These are phyloP conservation scores for Ceratocystis diversiconidia DNA, from an alignment of 2,329 filamentous ascomycete species.

Conservation along the genomic window DNA sequence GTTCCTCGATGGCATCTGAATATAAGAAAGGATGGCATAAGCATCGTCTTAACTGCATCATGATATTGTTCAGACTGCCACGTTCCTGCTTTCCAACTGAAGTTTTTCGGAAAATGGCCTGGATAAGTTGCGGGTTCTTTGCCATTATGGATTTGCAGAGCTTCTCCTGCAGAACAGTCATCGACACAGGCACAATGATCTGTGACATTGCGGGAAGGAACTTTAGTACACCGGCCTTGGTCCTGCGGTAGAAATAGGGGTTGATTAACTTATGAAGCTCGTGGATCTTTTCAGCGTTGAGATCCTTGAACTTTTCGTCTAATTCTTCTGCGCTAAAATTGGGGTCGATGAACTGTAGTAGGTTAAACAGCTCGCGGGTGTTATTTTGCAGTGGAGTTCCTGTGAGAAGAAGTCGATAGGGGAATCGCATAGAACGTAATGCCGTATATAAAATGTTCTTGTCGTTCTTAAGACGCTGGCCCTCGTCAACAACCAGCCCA, in stretches of 20 bases:
- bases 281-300: conserved; percentile 69
- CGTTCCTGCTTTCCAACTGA: conserved; percentile 57
- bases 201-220: conserved; percentile 89
- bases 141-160: conserved; percentile 86
- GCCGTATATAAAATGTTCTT: conserved; percentile 66
- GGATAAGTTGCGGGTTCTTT: conserved; percentile 79
- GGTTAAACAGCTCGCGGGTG: conserved; percentile 82
- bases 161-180: conserved; percentile 86
- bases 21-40: conserved; percentile 95
- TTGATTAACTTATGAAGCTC: conserved; percentile 73
- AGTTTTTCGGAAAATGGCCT: conserved; percentile 62
- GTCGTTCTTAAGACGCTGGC: conserved; percentile 90
- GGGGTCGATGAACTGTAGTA: conserved; percentile 85
- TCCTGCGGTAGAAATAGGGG: conserved; percentile 55
- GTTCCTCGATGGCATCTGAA: conserved; percentile 78
- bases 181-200: conserved; percentile 89
- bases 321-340: conserved; percentile 53
- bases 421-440: conserved; percentile 57
- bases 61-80: conserved; percentile 77
- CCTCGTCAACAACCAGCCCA: conserved; percentile 84
- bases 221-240: conserved; percentile 78
- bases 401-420: conserved; percentile 76
- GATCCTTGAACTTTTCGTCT: conserved; percentile 60
- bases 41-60: conserved; percentile 89
- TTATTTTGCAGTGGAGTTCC: conserved; percentile 94